phyloP scores from a whole-genome alignment of 2,329 filamentous ascomycete species.

The Aspergillus hortae region DNA sequence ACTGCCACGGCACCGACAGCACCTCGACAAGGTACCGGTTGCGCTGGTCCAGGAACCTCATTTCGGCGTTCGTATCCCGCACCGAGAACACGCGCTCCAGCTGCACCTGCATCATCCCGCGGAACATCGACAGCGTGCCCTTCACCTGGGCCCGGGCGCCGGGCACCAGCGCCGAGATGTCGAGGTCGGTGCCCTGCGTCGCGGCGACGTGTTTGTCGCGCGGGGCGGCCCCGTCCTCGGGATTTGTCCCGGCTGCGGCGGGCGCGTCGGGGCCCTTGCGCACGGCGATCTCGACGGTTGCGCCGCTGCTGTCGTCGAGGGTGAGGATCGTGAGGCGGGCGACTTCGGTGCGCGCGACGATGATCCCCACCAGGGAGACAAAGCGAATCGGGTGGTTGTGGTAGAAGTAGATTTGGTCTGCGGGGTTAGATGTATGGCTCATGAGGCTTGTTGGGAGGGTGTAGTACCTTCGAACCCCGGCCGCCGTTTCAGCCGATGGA shows the following conservation, averaged over 20 bases:
- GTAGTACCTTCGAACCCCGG: conserved; percentile 44
- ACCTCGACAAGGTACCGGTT: conserved; percentile 48
- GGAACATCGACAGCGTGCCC: conserved; percentile 53
- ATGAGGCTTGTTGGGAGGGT: neutral
- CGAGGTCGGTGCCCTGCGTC: conserved; percentile 37
- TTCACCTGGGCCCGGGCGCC: conserved; percentile 56
- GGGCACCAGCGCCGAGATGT: conserved; percentile 44
- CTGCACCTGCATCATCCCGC: conserved; percentile 50
- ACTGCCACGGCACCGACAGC: conserved; percentile 52
- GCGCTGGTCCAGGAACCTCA: conserved; percentile 50
- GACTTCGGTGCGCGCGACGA: conserved; percentile 60
- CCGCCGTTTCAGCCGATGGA: conserved; percentile 50
- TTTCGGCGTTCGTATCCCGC: conserved; percentile 53
- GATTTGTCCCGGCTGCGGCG: neutral
- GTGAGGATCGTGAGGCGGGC: conserved; percentile 51
- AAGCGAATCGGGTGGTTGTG: conserved; percentile 73
- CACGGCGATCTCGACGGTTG: conserved; percentile 54
- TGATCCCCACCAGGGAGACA: conserved; percentile 66
- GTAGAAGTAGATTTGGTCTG: conserved; percentile 62
- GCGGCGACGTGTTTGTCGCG: conserved; percentile 18
- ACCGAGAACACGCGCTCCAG: conserved; percentile 52
- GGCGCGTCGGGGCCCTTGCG: conserved; percentile 23
- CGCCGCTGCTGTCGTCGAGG: conserved; percentile 60
- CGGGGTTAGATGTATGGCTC: neutral
- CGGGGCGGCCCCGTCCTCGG: too few species aligned